These are phyloP conservation scores for Fusarium torreyae DNA, from an alignment of 2,329 filamentous ascomycete species.

Conservation along the genomic window DNA sequence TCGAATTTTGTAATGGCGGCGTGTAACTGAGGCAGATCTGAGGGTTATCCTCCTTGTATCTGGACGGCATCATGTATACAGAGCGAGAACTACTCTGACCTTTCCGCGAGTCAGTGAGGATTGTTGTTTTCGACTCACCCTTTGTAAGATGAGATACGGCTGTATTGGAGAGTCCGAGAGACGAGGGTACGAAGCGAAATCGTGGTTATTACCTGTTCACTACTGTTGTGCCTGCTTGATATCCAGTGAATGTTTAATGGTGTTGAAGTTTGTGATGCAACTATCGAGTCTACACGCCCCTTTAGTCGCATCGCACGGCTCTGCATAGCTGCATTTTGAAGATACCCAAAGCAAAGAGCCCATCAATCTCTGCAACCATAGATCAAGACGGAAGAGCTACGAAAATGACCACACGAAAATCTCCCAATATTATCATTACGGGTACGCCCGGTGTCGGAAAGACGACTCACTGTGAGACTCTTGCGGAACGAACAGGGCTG, in stretches of 20 bases:
- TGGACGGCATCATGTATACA: conserved; percentile 48
- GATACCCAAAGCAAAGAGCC: conserved; percentile 20
- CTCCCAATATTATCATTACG: conserved; percentile 93
- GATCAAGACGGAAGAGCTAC: conserved; percentile 7
- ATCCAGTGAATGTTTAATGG: conserved; percentile 9
- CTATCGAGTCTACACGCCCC: conserved; percentile 31
- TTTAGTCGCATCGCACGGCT: conserved; percentile 37
- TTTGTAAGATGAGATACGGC: conserved; percentile 50
- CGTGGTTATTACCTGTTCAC: conserved; percentile 40
- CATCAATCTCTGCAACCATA: conserved; percentile 46
- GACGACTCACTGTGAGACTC: conserved; percentile 88
- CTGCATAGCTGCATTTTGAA: conserved; percentile 22
- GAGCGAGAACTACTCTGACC: conserved; percentile 32
- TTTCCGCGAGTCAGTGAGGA: conserved; percentile 40
- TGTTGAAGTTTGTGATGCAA: conserved; percentile 21
- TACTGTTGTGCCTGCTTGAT: not conserved
- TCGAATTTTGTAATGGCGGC: conserved; percentile 48
- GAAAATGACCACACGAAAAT: conserved; percentile 60
- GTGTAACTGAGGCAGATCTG: conserved; percentile 47
- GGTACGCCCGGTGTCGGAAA: conserved; percentile 97
- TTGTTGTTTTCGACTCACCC: conserved; percentile 32
- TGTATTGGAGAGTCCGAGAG: conserved; percentile 43
- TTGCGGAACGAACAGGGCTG: conserved; percentile 82
- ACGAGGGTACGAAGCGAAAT: conserved; percentile 44
- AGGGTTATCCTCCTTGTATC: conserved; percentile 38